These are phyloP conservation scores for Trametes pubescens DNA, from an alignment of 1,284 basidiomycete species.

Conservation along the genomic window DNA sequence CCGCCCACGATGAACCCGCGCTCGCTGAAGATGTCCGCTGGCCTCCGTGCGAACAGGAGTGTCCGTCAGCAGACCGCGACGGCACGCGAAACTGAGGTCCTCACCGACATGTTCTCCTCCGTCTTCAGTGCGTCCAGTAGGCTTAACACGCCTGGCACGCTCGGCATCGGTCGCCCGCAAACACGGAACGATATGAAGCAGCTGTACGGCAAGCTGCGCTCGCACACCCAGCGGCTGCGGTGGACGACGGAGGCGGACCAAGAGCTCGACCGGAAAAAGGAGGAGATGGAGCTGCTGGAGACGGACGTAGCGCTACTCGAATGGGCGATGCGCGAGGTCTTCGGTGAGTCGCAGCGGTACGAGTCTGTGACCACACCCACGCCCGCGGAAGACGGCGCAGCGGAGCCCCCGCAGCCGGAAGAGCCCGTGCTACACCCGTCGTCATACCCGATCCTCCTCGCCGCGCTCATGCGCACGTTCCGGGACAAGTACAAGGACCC, in stretches of 20 bases:
- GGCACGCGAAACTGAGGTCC: conserved; percentile 66
- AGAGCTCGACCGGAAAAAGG: conserved; percentile 77
- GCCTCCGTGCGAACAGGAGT: conserved; percentile 10
- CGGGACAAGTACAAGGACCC: conserved; percentile 81
- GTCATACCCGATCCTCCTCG: conserved; percentile 79
- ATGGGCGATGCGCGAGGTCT: conserved; percentile 80
- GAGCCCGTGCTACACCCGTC: conserved; percentile 55
- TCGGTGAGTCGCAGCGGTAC: conserved; percentile 61
- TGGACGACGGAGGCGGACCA: conserved; percentile 63
- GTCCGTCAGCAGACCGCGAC: conserved; percentile 67
- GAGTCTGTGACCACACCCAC: conserved; percentile 54
- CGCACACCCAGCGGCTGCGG: conserved; percentile 54
- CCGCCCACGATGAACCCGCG: conserved; percentile 20
- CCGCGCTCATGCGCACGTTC: conserved; percentile 77
- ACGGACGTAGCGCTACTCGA: conserved; percentile 78
- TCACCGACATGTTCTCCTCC: conserved; percentile 77
- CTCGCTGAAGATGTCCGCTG: conserved; percentile 11
- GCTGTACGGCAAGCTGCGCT: conserved; percentile 54
- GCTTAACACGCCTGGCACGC: conserved; percentile 22
- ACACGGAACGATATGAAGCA: conserved; percentile 31
- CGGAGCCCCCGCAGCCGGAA: not conserved
- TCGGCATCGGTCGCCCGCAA: conserved; percentile 25
- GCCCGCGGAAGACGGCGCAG: conserved; percentile 33
- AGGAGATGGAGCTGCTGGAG: conserved; percentile 75
- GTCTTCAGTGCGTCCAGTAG: conserved; percentile 53